Base-by-base conservation (phyloP, 768 basidiomycete species). In the Podaxis sp. region DNA sequence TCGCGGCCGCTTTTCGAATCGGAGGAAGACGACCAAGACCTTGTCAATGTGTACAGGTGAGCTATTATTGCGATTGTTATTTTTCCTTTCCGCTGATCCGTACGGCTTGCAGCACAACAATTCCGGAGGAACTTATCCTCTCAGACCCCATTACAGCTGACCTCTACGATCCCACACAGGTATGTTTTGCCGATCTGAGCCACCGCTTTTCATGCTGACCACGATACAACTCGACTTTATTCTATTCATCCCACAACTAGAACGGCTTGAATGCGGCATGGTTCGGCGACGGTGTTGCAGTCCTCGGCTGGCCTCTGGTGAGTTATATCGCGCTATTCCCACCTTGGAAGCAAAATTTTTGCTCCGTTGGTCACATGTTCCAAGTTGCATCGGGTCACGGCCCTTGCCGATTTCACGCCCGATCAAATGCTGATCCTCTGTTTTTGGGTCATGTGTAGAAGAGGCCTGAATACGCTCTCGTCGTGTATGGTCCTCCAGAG, bases 41-140 rank as follows among this genome's bases (percentile, higher is more conserved):
- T 65, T 4, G 61, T 63, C 56, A 68, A 77, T 42, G 72, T 83
- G 62, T 85, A 82, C 64, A 79, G 77, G 82, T 82, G 55, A 61
- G 71, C 60, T 28, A 48, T 38, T 16, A 14, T 18, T 53, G 46
- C 25, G 3, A 2, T 13, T 58, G 52, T n/a, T 37, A n/a, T 23
- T 58, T 4, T 4, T 6, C 9, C 10, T 10, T 25, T 32, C 11
- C 47, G 42, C 47, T 16, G 57, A 62, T 16, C 37, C 25, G 6
- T 51, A 50, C 11, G 18, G 6, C 38, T 61, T 46, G 48, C 36
- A 82, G 81, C 52, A 71, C 78, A 0, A 77, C 71, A 2, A 65
- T 85, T 9, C 75, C 81, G 1, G 72, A 73, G 55, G 66, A 72
- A 25, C 57, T 67, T 18, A 77, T 86, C 62, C 65, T 72, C 57